Conservation (phyloP, 805 yeast species). For the Teunomyces funiuensis region DNA sequence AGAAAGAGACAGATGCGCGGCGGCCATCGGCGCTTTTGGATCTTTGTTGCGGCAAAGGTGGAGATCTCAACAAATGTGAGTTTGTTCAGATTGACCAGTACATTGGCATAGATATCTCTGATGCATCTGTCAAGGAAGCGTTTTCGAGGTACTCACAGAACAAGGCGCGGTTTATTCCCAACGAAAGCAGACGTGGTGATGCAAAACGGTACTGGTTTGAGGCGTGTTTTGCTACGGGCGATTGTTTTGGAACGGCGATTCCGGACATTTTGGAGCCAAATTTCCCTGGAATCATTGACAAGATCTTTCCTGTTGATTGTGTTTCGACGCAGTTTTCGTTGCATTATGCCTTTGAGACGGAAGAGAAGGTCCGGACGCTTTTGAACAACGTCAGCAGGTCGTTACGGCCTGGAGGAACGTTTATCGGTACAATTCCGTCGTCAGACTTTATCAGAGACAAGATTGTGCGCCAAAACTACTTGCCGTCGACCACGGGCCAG, state of each 20-base stretch:
- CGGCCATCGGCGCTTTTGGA: conserved; percentile 59
- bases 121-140: conserved; percentile 84
- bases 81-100: conserved; percentile 70
- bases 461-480: conserved; percentile 47
- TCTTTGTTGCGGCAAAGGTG: conserved; percentile 97
- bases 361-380: conserved; percentile 70
- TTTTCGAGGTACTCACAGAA: conserved; percentile 64
- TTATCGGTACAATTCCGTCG: conserved; percentile 93
- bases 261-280: conserved; percentile 64
- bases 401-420: conserved; percentile 77
- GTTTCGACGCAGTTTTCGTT: conserved; percentile 91
- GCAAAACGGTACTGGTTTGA: conserved; percentile 60
- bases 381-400: conserved; percentile 74
- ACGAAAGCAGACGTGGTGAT: conserved; percentile 21
- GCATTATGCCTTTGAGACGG: conserved; percentile 92
- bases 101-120: conserved; percentile 90
- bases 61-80: conserved; percentile 89
- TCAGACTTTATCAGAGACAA: conserved; percentile 78
- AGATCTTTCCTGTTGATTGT: conserved; percentile 77
- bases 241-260: conserved; percentile 73
- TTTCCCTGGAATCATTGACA: conserved; percentile 59
- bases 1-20: conserved; percentile 19
- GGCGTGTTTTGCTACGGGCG: conserved; percentile 88
- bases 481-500: conserved; percentile 29
- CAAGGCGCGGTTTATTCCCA: conserved; percentile 39